These are phyloP conservation scores for Fusarium sp. DNA, from an alignment of 2,329 filamentous ascomycete genomes.

Conservation along the genomic window DNA sequence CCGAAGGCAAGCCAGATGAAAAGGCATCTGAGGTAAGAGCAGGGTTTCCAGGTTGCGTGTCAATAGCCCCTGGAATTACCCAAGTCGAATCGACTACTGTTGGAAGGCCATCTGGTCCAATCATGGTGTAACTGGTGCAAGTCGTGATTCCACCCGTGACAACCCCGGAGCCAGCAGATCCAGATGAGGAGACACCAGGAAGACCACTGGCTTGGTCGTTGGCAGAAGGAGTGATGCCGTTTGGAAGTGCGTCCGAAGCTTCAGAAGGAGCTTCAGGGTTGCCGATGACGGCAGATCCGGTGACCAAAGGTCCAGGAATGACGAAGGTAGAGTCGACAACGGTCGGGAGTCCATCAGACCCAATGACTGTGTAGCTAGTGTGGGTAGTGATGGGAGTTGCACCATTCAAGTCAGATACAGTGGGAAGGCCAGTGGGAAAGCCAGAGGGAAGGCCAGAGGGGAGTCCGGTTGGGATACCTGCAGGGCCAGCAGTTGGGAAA, in stretches of 20 bases:
- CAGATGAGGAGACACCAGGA: constrained; percentile 9
- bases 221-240: constrained; percentile 17
- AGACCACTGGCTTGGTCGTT: constrained; percentile 15
- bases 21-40: constrained; percentile 31
- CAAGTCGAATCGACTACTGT: constrained; percentile 48
- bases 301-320: constrained; percentile 38
- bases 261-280: constrained; percentile 14
- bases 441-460: neutral
- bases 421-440: neutral
- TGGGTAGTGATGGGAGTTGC: constrained; percentile 38
- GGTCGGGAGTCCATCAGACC: constrained; percentile 41
- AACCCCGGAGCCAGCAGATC: constrained; percentile 8
- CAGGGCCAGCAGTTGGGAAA: constrained; percentile 12
- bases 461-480: neutral
- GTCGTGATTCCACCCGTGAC: constrained; percentile 29
- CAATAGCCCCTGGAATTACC: constrained; percentile 39
- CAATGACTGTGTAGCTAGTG: constrained; percentile 43
- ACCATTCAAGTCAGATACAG: neutral
- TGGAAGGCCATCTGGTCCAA: constrained; percentile 37
- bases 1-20: constrained; percentile 35
- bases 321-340: constrained; percentile 48
- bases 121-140: constrained; percentile 40
- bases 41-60: constrained; percentile 33
- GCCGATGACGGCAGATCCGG: constrained; percentile 25
- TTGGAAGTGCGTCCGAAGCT: constrained; percentile 29